A percentile compares a stretch with the other conserved stretches of the same genome.
phyloP scores from a whole-genome alignment of 768 basidiomycete genomes.

The Lenzites betulinus region DNA sequence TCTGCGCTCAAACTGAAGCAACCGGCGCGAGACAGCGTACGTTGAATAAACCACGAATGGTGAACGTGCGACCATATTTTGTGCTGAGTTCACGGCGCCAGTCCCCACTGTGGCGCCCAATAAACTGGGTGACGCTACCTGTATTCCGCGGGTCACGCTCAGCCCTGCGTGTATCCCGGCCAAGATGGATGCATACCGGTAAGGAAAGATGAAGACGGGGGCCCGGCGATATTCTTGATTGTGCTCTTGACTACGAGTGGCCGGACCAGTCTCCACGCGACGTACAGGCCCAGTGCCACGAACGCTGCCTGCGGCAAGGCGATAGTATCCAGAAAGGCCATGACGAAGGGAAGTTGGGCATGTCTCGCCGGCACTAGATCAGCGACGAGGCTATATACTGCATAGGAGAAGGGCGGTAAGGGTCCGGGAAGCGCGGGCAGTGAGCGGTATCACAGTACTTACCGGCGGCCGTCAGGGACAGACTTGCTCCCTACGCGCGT shows the following conservation, averaged over 20 bases:
- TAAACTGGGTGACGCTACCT: constrained; percentile 40
- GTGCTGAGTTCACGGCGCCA: constrained; percentile 38
- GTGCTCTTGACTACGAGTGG: constrained; percentile 8
- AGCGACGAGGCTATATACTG: too few relatives aligned
- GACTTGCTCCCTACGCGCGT: too few relatives aligned
- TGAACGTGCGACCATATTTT: constrained; percentile 37
- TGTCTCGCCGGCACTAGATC: neutral
- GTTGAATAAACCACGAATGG: constrained; percentile 38
- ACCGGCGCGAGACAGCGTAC: constrained; percentile 26
- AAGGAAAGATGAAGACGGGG: constrained; percentile 1
- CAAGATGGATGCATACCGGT: neutral
- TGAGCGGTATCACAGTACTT: too few relatives aligned
- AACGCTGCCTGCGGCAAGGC: constrained; percentile 8
- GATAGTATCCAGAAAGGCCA: constrained; percentile 9
- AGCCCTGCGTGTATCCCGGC: neutral
- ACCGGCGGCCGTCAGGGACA: too few relatives aligned
- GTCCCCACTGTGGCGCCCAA: constrained; percentile 38
- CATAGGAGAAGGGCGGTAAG: too few relatives aligned
- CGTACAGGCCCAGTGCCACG: neutral
- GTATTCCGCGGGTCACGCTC: neutral
- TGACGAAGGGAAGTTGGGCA: neutral
- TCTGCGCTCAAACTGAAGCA: neutral
- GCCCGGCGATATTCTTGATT: constrained; percentile 19
- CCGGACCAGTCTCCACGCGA: constrained; percentile 2
- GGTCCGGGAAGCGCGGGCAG: too few relatives aligned